Evolutionary conservation across 345 rosid species (phyloP).

Genomic region (Capsella bursapastoris): DNA sequence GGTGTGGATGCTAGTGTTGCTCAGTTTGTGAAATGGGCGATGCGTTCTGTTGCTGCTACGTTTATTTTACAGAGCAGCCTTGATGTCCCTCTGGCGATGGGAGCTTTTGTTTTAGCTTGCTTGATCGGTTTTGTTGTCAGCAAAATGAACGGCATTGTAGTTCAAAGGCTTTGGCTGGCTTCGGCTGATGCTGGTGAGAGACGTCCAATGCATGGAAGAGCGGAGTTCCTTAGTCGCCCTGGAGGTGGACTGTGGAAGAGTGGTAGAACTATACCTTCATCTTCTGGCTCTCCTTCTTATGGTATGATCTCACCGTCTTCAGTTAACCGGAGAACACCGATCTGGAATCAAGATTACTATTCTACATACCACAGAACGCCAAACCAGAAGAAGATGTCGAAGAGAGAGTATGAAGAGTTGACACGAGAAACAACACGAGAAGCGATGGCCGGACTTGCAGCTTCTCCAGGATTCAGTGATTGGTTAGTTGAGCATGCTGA

Average conservation of each 20-base stretch:
- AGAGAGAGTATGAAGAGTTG: constrained; percentile 81
- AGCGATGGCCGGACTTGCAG: constrained; percentile 68
- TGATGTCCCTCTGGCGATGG: constrained; percentile 65
- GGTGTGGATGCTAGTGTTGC: constrained; percentile 81
- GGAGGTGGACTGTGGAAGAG: constrained; percentile 57
- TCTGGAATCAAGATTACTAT: constrained; percentile 52
- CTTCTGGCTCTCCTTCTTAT: constrained; percentile 66
- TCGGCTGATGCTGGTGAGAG: constrained; percentile 4
- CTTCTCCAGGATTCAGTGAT: constrained; percentile 73
- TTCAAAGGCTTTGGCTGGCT: constrained; percentile 21
- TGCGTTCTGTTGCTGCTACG: constrained; percentile 71
- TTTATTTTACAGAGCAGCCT: constrained; percentile 82
- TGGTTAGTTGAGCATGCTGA: constrained; percentile 81
- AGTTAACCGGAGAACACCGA: constrained; percentile 18
- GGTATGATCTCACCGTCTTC: constrained; percentile 52
- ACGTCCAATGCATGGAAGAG: constrained; percentile 48
- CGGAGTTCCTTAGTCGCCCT: constrained; percentile 72
- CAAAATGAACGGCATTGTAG: not conserved
- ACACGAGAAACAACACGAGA: constrained; percentile 66
- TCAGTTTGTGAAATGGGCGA: constrained; percentile 93
- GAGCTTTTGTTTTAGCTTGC: constrained; percentile 49
- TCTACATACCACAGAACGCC: constrained; percentile 75
- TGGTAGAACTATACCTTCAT: constrained; percentile 51
- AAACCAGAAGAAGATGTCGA: constrained; percentile 58
- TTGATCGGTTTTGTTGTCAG: constrained; percentile 50